phyloP scores from a whole-genome alignment of 306 rosid species.

The Vigna trinervia region DNA sequence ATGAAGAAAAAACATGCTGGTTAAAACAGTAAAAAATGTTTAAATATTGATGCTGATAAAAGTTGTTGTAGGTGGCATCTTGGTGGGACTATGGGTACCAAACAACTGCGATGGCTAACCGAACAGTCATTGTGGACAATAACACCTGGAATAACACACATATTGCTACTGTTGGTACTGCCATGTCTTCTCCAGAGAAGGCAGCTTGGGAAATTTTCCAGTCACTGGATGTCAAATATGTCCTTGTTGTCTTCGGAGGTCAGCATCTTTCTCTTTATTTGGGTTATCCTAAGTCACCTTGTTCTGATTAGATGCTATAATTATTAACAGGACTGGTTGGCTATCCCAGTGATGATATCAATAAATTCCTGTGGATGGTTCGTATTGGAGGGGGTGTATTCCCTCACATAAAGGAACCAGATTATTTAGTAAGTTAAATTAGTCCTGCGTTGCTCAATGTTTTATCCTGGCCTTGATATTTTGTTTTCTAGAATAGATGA shows the following conservation, averaged over 20 bases:
- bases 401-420: constrained; percentile 97
- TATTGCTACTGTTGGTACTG: constrained; percentile 99
- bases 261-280: constrained; percentile 43
- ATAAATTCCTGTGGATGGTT: constrained; percentile 99
- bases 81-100: constrained; percentile 99
- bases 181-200: constrained; percentile 99
- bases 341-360: constrained; percentile 97
- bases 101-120: constrained; percentile 99
- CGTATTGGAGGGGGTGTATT: constrained; percentile 99
- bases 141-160: constrained; percentile 99
- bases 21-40: not conserved
- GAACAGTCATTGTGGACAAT: constrained; percentile 98
- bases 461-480: constrained; percentile 27
- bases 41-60: constrained; percentile 35
- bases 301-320: constrained; percentile 47
- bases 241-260: constrained; percentile 99
- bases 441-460: constrained; percentile 6
- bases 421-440: constrained; percentile 75
- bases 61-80: constrained; percentile 85
- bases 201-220: constrained; percentile 99
- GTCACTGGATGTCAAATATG: constrained; percentile 97
- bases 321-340: constrained; percentile 86
- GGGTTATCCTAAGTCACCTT: constrained; percentile 33
- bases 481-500: constrained; percentile 26
- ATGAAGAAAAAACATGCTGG: constrained; percentile 6